Percentiles rank a stretch among this genome's conserved stretches.
These are phyloP conservation scores for Schoenoplectus triqueter DNA, from an alignment of 202 grass and related monocot species.

Conservation along the genomic window DNA sequence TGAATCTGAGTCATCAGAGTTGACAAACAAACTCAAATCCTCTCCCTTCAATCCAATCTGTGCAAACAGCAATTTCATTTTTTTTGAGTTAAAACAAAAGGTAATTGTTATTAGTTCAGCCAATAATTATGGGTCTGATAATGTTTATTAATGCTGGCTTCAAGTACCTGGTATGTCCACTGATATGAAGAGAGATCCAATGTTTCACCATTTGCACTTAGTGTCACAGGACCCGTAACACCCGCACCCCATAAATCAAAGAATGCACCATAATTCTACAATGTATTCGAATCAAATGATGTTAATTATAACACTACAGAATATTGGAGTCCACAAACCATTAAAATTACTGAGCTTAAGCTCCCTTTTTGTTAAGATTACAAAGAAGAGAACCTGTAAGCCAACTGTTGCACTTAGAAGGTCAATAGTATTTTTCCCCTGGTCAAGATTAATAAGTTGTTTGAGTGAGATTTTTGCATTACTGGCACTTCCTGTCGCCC, in stretches of 20 bases:
- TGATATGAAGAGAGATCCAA: constrained; percentile 68
- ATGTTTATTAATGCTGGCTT: background rate
- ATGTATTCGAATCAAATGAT: constrained; percentile 17
- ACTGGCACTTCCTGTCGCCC: constrained; percentile 52
- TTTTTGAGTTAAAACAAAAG: background rate
- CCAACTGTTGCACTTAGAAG: constrained; percentile 95
- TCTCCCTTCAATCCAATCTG: constrained; percentile 89
- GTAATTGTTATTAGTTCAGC: background rate
- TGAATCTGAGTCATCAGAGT: constrained; percentile 57
- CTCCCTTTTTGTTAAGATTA: constrained; percentile 11
- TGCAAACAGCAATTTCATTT: background rate
- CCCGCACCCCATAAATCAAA: constrained; percentile 90
- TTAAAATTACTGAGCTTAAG: constrained; percentile 10
- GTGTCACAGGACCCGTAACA: constrained; percentile 85
- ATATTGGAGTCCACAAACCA: background rate
- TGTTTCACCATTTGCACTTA: constrained; percentile 60
- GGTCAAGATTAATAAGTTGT: constrained; percentile 56
- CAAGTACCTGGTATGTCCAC: constrained; percentile 85
- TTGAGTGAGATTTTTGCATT: constrained; percentile 58
- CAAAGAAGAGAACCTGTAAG: constrained; percentile 60
- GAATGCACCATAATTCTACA: constrained; percentile 94
- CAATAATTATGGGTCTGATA: background rate
- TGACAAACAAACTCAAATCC: constrained; percentile 59
- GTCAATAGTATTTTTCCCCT: constrained; percentile 92
- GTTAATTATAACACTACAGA: constrained; percentile 38